These are phyloP conservation scores for Agaricus subrufescens DNA, from an alignment of 768 basidiomycete species.

Conservation along the genomic window DNA sequence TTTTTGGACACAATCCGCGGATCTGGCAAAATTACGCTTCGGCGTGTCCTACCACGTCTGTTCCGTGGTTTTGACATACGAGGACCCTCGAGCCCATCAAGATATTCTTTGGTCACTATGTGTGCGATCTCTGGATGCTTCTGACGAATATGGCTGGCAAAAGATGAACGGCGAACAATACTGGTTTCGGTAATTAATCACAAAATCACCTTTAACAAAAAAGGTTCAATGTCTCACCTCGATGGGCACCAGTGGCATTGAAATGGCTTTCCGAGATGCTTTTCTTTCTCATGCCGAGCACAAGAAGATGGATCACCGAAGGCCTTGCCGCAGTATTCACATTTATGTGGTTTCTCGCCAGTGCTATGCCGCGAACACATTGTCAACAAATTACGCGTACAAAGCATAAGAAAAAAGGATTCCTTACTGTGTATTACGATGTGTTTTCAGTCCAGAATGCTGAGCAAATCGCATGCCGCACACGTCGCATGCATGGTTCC, in stretches of 20 bases:
- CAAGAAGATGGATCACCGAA: slow-evolving; percentile 73
- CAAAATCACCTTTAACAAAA: slow-evolving; percentile 1
- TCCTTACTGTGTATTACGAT: slow-evolving; percentile 62
- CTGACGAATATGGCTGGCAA: slow-evolving; percentile 42
- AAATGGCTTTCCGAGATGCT: slow-evolving; percentile 41
- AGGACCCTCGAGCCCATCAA: slow-evolving; percentile 24
- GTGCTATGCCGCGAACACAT: slow-evolving; percentile 31
- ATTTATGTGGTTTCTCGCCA: slow-evolving; percentile 45
- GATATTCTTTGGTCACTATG: slow-evolving; percentile 21
- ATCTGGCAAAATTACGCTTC: not conserved
- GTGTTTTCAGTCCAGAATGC: slow-evolving; percentile 55
- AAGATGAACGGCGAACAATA: slow-evolving; percentile 62
- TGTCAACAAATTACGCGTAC: not conserved
- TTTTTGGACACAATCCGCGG: not conserved
- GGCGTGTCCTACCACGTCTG: slow-evolving; percentile 11
- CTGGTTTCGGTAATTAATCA: slow-evolving; percentile 24
- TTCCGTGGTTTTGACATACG: slow-evolving; percentile 17
- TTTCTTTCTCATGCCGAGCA: slow-evolving; percentile 60
- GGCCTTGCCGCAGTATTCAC: slow-evolving; percentile 40
- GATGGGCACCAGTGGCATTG: slow-evolving; percentile 49
- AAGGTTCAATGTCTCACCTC: slow-evolving; percentile 27
- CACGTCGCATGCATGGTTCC: slow-evolving; percentile 44
- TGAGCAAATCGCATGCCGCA: slow-evolving; percentile 61
- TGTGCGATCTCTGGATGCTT: slow-evolving; percentile 33
- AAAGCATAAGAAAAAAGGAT: slow-evolving; percentile 4